These are phyloP conservation scores for Pichia norvegensis DNA, from an alignment of 1,139 yeast species.

Conservation along the genomic window DNA sequence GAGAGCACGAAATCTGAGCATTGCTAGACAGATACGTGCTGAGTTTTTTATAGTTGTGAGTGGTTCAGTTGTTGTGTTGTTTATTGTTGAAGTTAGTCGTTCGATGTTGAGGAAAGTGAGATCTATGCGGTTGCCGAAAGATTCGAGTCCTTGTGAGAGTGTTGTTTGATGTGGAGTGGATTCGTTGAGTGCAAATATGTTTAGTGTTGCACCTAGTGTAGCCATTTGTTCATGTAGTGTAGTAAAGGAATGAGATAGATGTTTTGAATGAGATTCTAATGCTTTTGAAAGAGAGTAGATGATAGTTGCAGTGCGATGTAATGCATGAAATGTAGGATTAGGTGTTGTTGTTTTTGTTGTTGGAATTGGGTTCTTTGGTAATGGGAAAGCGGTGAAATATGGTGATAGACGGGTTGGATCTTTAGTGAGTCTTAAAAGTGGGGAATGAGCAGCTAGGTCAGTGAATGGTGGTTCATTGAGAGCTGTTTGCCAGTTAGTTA, in stretches of 20 bases:
- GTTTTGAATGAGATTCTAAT: background rate
- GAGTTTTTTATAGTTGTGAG: background rate
- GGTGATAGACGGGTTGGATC: constrained; percentile 29
- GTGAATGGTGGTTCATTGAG: constrained; percentile 27
- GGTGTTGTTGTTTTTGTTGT: background rate
- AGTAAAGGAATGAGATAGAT: background rate
- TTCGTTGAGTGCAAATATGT: background rate
- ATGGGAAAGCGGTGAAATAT: constrained; percentile 27
- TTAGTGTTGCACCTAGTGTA: background rate
- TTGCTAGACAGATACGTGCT: background rate
- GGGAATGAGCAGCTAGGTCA: constrained; percentile 25
- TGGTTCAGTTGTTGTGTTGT: background rate
- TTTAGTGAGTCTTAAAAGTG: constrained; percentile 25
- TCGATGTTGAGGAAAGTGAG: background rate
- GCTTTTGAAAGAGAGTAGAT: background rate
- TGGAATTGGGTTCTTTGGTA: constrained; percentile 28
- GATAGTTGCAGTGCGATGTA: background rate
- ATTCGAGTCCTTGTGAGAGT: no score
- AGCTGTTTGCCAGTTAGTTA: constrained; percentile 23
- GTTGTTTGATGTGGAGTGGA: background rate
- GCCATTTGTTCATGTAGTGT: background rate
- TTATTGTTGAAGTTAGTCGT: background rate
- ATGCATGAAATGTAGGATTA: background rate
- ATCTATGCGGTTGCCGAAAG: background rate
- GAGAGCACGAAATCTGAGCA: background rate